Evolutionary conservation across 1,284 basidiomycete species (phyloP), one percentile per base, ranked within the genome.

Genomic region (Grifola frondosa): DNA sequence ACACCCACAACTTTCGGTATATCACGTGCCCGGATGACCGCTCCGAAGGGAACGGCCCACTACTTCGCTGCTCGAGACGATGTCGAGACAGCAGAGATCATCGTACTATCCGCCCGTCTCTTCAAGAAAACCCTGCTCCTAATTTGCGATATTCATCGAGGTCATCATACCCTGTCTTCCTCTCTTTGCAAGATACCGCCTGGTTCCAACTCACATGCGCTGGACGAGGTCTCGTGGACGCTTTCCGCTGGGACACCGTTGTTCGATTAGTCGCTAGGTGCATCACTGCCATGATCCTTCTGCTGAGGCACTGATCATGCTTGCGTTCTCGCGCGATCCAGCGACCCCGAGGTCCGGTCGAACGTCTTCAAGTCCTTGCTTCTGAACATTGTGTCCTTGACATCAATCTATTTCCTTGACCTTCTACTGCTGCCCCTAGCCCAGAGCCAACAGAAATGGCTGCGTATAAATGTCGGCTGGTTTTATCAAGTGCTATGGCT

Each of bases 401-500:
- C 74, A 13, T 88, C 83, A 10, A 81, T 89, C 46, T 88, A 82
- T 58, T 69, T 76, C 12, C 87, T 88, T 59, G 85, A 89, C 56
- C 60, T 83, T 29, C 60, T 90, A 13, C 68, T 90, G n/a, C 71
- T 77, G 16, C 86, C 87, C 5, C 71, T 88, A n/a, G 77, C 85
- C 4, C 70, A 69, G 34, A 73, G 74, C 50, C 74, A 79, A 49
- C 75, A 75, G 52, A 78, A 72, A 50, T 87, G 82, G 82, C 61
- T 87, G 23, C 81, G 81, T 57, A 69, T 78, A 16, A 86, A 88
- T 54, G 69, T 88, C 11, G 80, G 83, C 6, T 81, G 78, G 77
- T 79, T 87, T 48, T 91, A 89, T 61, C 81, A 80, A 54, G 66
- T 78, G 3, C 63, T 91, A 29, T 91, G 88, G 88, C 64, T 91